Evolutionary conservation across 306 rosid genomes (phyloP).

Genomic region (Hippophae tibetana): DNA sequence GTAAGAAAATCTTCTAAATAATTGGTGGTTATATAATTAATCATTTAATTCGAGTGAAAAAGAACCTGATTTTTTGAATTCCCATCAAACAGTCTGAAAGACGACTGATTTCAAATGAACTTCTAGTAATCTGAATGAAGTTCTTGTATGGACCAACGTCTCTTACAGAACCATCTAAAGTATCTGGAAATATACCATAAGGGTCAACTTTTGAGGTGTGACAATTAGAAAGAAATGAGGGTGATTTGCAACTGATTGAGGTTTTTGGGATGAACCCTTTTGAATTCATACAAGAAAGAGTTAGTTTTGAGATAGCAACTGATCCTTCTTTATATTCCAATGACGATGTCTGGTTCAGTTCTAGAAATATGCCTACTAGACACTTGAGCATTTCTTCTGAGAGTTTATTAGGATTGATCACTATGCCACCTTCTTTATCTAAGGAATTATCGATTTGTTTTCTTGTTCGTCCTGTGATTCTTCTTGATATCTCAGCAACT

Average conservation of each 20-base stretch:
- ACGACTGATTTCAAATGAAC: constrained; percentile 35
- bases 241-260: constrained; percentile 50
- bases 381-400: constrained; percentile 73
- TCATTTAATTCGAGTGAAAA: not conserved
- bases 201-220: constrained; percentile 48
- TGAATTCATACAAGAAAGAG: constrained; percentile 66
- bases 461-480: constrained; percentile 14
- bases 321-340: constrained; percentile 44
- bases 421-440: constrained; percentile 29
- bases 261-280: constrained; percentile 48
- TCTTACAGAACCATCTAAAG: constrained; percentile 37
- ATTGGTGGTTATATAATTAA: not conserved
- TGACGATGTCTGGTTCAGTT: constrained; percentile 43
- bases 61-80: constrained; percentile 54
- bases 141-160: constrained; percentile 73
- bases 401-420: constrained; percentile 57
- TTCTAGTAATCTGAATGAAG: constrained; percentile 61
- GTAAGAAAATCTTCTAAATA: not conserved
- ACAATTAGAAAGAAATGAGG: constrained; percentile 44
- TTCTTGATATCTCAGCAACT: constrained; percentile 38
- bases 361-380: constrained; percentile 58
- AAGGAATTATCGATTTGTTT: not conserved
- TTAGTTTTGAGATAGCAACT: constrained; percentile 40
- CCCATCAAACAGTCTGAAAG: constrained; percentile 38
- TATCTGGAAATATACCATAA: constrained; percentile 52